phyloP scores from a whole-genome alignment of 805 yeast genomes.

The Zygosaccharomyces bisporus region DNA sequence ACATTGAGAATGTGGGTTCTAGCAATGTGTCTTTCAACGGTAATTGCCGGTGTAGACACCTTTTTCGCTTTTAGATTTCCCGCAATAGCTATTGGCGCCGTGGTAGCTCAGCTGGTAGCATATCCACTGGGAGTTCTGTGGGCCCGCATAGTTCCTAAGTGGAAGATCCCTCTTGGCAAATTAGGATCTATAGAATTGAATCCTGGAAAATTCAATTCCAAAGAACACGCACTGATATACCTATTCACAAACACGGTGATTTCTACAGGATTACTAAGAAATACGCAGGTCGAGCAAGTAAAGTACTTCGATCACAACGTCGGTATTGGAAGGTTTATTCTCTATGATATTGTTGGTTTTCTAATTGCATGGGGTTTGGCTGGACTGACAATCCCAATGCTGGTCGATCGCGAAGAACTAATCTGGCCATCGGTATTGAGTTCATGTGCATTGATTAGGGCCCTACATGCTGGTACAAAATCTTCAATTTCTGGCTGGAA shows the following conservation, averaged over 20 bases:
- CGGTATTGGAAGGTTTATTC: constrained; percentile 53
- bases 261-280: constrained; percentile 54
- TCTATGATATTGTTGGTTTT: constrained; percentile 44
- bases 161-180: constrained; percentile 13
- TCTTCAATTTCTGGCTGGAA: constrained; percentile 55
- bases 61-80: constrained; percentile 50
- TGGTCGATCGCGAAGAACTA: constrained; percentile 62
- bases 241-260: constrained; percentile 49
- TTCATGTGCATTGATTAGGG: constrained; percentile 35
- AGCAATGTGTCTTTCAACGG: constrained; percentile 43
- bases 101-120: constrained; percentile 47
- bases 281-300: constrained; percentile 50
- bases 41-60: constrained; percentile 50
- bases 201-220: constrained; percentile 60
- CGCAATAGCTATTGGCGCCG: constrained; percentile 42
- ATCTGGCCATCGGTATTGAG: constrained; percentile 71
- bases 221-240: constrained; percentile 58
- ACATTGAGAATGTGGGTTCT: constrained; percentile 44
- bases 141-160: constrained; percentile 20
- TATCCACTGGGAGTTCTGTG: constrained; percentile 46
- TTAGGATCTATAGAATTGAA: constrained; percentile 37
- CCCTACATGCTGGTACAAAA: constrained; percentile 18
- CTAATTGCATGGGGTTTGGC: constrained; percentile 70
- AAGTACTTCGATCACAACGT: constrained; percentile 44
- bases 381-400: constrained; percentile 54